A percentile compares a stretch with the other conserved stretches of the same genome.
Conservation (phyloP, 2,329 filamentous ascomycete species). For the Trichoderma harzianum region DNA sequence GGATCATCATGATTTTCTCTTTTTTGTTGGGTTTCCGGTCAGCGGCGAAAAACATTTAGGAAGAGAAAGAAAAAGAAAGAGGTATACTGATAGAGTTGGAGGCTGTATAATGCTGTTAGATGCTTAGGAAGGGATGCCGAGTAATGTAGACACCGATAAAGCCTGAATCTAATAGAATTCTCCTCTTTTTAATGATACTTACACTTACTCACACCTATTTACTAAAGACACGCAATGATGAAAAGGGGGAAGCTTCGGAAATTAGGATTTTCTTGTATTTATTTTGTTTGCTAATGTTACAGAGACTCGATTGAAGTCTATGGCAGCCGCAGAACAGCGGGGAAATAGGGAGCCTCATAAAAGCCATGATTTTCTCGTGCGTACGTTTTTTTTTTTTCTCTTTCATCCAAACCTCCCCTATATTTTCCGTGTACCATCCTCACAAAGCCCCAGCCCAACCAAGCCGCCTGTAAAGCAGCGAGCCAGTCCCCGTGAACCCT, state of each 20-base stretch:
- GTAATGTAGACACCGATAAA: neutral
- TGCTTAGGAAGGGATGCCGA: neutral
- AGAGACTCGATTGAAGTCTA: conserved; percentile 35
- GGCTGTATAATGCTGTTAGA: conserved; percentile 2
- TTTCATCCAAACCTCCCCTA: conserved; percentile 14
- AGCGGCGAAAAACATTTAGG: neutral
- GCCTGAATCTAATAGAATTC: conserved; percentile 7
- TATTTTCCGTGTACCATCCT: conserved; percentile 16
- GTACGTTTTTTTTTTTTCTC: neutral
- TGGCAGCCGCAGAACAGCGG: conserved; percentile 31
- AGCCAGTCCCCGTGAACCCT: conserved; percentile 12
- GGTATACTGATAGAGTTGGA: neutral
- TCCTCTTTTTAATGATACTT: neutral
- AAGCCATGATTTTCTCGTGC: conserved; percentile 22
- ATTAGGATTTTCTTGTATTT: neutral
- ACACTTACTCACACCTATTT: neutral
- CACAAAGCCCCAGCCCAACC: conserved; percentile 20
- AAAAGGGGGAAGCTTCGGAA: neutral
- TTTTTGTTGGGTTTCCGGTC: neutral
- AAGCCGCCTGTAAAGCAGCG: conserved; percentile 17
- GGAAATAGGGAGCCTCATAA: conserved; percentile 21
- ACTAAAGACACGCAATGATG: neutral
- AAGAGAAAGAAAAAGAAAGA: neutral
- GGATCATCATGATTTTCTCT: neutral
- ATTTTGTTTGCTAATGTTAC: conserved; percentile 33